phyloP scores from a whole-genome alignment of 192 early-diverging fungal species.

The Coemansia sp. region DNA sequence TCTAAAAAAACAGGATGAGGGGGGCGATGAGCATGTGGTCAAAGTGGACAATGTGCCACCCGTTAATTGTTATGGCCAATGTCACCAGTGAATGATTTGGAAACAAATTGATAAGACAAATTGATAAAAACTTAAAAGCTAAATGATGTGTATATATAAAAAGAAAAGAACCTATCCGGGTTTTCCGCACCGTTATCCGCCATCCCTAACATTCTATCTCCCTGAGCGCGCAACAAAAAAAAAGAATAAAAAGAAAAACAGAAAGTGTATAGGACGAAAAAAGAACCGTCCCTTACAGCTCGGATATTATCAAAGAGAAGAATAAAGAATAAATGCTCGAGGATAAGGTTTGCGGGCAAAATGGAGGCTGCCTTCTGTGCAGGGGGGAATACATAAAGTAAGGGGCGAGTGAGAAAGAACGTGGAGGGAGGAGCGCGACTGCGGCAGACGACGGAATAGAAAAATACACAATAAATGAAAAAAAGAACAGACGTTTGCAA shows the following conservation, averaged over 20 bases:
- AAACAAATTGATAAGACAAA: background rate
- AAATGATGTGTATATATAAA: background rate
- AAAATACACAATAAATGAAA: background rate
- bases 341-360: background rate
- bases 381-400: conserved; percentile 2
- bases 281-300: background rate
- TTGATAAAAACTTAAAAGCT: background rate
- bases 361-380: conserved; percentile 9
- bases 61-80: conserved; percentile 3
- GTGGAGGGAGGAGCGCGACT: background rate
- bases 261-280: conserved; percentile 3
- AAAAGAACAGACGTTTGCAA: background rate
- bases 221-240: conserved; percentile 3
- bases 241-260: conserved; percentile 12
- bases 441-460: background rate
- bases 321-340: conserved; percentile 3
- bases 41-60: background rate
- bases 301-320: conserved; percentile 4
- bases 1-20: background rate
- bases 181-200: background rate
- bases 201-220: background rate
- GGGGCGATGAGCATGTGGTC: background rate
- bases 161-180: background rate
- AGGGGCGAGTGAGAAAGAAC: background rate
- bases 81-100: background rate